Base-by-base conservation (phyloP, 495 filamentous ascomycete genomes). In the Penicillium canariense region DNA sequence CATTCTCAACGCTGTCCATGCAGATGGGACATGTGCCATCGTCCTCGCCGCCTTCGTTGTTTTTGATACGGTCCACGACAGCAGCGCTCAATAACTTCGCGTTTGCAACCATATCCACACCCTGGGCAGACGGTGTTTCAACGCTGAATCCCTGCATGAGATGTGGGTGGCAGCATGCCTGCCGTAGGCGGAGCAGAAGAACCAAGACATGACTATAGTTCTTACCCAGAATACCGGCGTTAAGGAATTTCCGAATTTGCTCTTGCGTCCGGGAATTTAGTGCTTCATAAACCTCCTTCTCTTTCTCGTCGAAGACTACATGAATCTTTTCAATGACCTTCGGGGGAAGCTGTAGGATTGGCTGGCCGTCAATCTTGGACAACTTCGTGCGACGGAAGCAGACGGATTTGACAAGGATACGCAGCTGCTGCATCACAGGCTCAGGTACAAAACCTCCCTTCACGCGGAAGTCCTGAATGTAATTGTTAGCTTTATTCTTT, bases 141-240 rank as follows among this genome's bases (percentile, higher is more conserved):
- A 75, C 62, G 27, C 83, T 84, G 56, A 88, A 84, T 52, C 93
- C 91, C 10, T 76, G 78, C 48, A 95, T 91, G n/a, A 98, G 75
- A 66, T 95, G 89, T 1, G 92, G 91, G 69, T 98, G 94, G 59
- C 91, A 96, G 63, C 89, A 94, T 27, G 88, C 88, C 70, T 98
- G 94, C 43, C 75, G 69, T 28, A 98, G 81, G 12, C 93, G 88
- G 11, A 98, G 78, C 40, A 98, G 80, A 20, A 96, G 78, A 26
- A 95, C 87, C 15, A 97, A 77, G 39, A 97, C 86, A 59, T 88
- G 88, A 5, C 84, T 87, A 65, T 96, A 97, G 56, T 94, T 86
- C 53, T 81, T 84, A 12, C 86, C 87, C 2, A 92, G 77, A 1
- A 86, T 87, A 3, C 86, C 86, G 2, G 79, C 77, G 47, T 82